Base-by-base conservation (phyloP, 2,329 filamentous ascomycete genomes). In the Zymoseptoria passerinii region DNA sequence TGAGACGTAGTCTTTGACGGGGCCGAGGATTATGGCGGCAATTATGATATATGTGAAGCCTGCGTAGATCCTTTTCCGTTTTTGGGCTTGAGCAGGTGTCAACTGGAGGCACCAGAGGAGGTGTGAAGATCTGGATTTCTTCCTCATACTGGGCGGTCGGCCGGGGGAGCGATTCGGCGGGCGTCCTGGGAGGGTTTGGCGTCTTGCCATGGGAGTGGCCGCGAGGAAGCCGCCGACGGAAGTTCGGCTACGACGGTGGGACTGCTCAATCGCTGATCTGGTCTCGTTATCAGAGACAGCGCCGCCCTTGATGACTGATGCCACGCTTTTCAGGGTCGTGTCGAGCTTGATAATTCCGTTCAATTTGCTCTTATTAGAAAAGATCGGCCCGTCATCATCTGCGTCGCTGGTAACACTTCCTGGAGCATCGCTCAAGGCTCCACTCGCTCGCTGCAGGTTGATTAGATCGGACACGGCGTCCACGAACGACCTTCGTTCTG, bases 41-140 rank as follows among this genome's bases (percentile, higher is more conserved):
- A 95, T 83, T 52, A 83, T 81, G 0, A 78, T 59, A 71, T 96
- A 96, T 18, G 91, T 84, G 68, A 89, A 94, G 0, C 77, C 72
- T 2, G 94, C 90, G 70, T 96, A 97, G 0, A 88, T 65, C 87
- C 90, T 95, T 72, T 92, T 95, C 48, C 90, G 82, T 9, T 85
- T 71, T 4, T 80, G 78, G 1, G 92, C 92, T 76, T 97, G 89
- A 13, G 81, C 79, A 35, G 88, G 82, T 0, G 92, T 96, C 52
- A 97, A 80, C 2, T 87, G 85, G 63, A 95, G 83, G 68, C 91
- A 95, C 0, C 89, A 84, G 28, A 87, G 83, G 29, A 89, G 73
- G 29, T 81, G 84, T 10, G 81, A 78, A 1, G 87, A 86, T 54
- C 83, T 88, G 88, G 59, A 80, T 50, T 63, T 66, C n/a, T 57